Percentiles rank a stretch among this genome's conserved stretches.
phyloP scores from a whole-genome alignment of 306 rosid genomes.

The Malus domestica region ASM211411v1 NC_041793.1:6744001-6744500 shows the following conservation, averaged over 20 bases:
- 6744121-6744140: constrained; percentile 37
- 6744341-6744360: constrained; percentile 39
- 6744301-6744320: constrained; percentile 69
- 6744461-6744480: constrained; percentile 41
- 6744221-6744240: constrained; percentile 69
- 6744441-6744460: constrained; percentile 37
- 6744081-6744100: constrained; percentile 30
- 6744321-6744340: constrained; percentile 55
- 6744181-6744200: constrained; percentile 35
- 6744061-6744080: constrained; percentile 35
- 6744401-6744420: constrained; percentile 50
- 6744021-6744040: constrained; percentile 43
- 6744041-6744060: constrained; percentile 52
- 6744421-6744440: constrained; percentile 38
- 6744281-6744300: constrained; percentile 63
- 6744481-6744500: constrained; percentile 46
- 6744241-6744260: constrained; percentile 39
- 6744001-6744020: constrained; percentile 44
- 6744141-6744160: constrained; percentile 23
- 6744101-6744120: constrained; percentile 39
- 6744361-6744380: constrained; percentile 66
- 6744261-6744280: constrained; percentile 33
- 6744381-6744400: constrained; percentile 51
- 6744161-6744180: constrained; percentile 60
- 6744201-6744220: constrained; percentile 48